Evolutionary conservation across 345 rosid genomes (phyloP), one percentile per base, ranked within the genome.

Genomic region (Bruguiera parviflora): DNA sequence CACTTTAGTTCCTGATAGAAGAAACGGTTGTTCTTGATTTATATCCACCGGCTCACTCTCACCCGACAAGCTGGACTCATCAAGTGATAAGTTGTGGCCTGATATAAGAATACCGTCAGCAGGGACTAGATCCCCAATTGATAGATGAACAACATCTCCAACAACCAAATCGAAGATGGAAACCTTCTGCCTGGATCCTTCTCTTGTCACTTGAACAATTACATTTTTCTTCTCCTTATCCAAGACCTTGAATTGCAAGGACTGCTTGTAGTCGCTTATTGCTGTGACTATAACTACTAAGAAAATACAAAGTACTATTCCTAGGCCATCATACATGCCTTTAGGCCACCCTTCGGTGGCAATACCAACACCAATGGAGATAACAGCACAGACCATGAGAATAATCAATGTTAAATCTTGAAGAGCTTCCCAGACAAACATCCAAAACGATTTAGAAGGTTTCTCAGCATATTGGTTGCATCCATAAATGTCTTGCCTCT

Each of bases 391-490:
- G 28, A 87, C 73, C 83, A 88, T 88, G 32, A 93, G 94, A 70
- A 91, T 89, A 51, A 89, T 85, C 24, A 93, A 82, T 15, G 98
- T 93, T 32, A 91, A 63, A 61, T 93, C 98, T 37, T 91, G 98
- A 63, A 93, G 78, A 35, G 98, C 96, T 28, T 93, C 98, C 98
- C 98, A 93, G 22, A 89, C 96, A 79, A 93, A 93, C 82, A 67
- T 86, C 80, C 80, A 77, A 43, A 77, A 72, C 16, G 80, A 66
- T 70, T 80, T 85, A 20, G 86, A 55, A 64, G 90, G 85, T 70
- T 87, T 84, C 83, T 85, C 96, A 31, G 89, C 72, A 69, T 77
- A 81, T 46, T 65, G 82, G 70, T 89, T 89, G 16, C 69, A 63
- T 58, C 92, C 96, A 76, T 53, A 87, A 11, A 87, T 77, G 32